A percentile compares a stretch with the other conserved stretches of the same genome.
Evolutionary conservation across 2,329 filamentous ascomycete species (phyloP).

Genomic region (Talaromyces marneffei): DNA sequence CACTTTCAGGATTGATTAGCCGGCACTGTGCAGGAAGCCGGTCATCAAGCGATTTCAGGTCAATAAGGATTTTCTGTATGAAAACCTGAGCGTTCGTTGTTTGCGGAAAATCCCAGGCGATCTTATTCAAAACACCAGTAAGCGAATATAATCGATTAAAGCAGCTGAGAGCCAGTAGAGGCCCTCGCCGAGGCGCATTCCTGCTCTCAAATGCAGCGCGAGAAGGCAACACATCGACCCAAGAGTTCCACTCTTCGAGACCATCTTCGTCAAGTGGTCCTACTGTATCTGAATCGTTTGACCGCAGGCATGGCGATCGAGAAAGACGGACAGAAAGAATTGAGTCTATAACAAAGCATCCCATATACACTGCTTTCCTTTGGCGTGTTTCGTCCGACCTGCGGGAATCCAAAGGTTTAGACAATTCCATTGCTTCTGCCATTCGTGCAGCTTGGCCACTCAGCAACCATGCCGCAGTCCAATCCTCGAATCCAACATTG

Average conservation of each 20-base stretch:
- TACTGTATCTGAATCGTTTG: constrained; percentile 43
- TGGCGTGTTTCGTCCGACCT: constrained; percentile 30
- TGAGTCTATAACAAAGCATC: constrained; percentile 51
- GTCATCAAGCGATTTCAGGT: constrained; percentile 35
- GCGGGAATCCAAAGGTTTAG: constrained; percentile 22
- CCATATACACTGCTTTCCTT: constrained; percentile 44
- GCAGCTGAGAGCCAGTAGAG: constrained; percentile 46
- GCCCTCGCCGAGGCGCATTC: constrained; percentile 31
- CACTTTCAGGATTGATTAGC: constrained; percentile 32
- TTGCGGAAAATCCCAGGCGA: constrained; percentile 26
- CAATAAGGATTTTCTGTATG: constrained; percentile 31
- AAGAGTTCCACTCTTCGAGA: constrained; percentile 69
- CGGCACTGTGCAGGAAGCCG: constrained; percentile 32
- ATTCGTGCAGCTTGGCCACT: constrained; percentile 49
- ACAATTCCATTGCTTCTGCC: constrained; percentile 36
- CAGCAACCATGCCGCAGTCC: constrained; percentile 49
- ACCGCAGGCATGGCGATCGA: constrained; percentile 41
- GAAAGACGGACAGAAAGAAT: constrained; percentile 46
- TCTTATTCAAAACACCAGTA: constrained; percentile 32
- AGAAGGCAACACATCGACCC: constrained; percentile 49
- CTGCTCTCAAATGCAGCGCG: constrained; percentile 25
- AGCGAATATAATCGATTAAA: constrained; percentile 48
- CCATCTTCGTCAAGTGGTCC: constrained; percentile 58
- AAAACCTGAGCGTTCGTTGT: constrained; percentile 26
- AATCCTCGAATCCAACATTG: constrained; percentile 44